phyloP scores from a whole-genome alignment of 2,329 filamentous ascomycete genomes.

The Sporothrix sp. region DNA sequence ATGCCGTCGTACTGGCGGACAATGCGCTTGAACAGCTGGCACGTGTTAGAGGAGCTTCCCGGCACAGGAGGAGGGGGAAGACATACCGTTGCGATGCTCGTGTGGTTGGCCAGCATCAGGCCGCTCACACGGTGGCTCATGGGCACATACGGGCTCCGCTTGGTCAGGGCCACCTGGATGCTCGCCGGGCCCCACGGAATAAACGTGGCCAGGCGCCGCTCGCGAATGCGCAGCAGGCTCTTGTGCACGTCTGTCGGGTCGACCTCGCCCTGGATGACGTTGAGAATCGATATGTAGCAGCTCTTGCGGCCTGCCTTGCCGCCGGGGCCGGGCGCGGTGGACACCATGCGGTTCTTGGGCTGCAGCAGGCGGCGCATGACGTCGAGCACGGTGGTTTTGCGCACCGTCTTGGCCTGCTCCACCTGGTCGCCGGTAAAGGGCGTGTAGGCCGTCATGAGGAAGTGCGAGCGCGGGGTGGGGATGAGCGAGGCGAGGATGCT shows the following conservation, averaged over 20 bases:
- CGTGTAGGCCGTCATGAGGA: constrained; percentile 97
- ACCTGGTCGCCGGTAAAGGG: constrained; percentile 95
- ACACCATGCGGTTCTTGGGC: constrained; percentile 99
- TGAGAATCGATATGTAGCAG: constrained; percentile 97
- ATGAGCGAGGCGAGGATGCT: constrained; percentile 94
- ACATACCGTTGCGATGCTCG: constrained; percentile 76
- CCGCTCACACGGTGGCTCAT: constrained; percentile 92
- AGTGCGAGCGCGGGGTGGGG: constrained; percentile 92
- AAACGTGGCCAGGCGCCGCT: constrained; percentile 87
- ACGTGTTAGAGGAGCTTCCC: background rate
- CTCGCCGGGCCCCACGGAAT: constrained; percentile 98
- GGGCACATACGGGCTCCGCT: constrained; percentile 90
- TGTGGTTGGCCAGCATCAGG: constrained; percentile 96
- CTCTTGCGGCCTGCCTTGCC: constrained; percentile 59
- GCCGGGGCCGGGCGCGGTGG: constrained; percentile 63
- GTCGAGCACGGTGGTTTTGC: constrained; percentile 94
- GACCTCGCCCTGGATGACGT: constrained; percentile 97
- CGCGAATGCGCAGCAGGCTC: constrained; percentile 88
- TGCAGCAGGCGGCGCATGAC: constrained; percentile 94
- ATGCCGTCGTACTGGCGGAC: constrained; percentile 86
- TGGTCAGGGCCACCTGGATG: constrained; percentile 93
- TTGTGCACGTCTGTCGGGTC: constrained; percentile 98
- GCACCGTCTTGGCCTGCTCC: constrained; percentile 92
- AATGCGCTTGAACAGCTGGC: constrained; percentile 80
- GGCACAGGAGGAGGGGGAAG: background rate